Conservation (phyloP, 331 rosid genomes). For the Quercus tomentella region DNA sequence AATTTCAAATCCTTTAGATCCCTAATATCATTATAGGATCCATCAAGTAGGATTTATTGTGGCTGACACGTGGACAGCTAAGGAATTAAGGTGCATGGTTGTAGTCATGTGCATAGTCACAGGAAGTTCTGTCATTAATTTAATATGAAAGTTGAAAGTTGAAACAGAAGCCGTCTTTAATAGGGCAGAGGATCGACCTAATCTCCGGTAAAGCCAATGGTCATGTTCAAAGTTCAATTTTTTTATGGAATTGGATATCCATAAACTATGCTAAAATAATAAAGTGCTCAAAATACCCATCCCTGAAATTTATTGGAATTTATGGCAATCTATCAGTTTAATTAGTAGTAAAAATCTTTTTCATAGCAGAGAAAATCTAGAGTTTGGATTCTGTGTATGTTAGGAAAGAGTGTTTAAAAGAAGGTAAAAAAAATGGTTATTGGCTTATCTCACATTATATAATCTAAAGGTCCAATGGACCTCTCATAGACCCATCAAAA, state of each 20-base stretch:
- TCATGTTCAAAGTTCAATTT: background rate
- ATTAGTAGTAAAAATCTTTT: too few relatives aligned
- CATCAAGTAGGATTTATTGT: background rate
- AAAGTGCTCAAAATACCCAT: conserved; percentile 16
- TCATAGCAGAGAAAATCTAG: too few relatives aligned
- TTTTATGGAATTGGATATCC: background rate
- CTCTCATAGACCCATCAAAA: too few relatives aligned
- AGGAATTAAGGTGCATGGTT: conserved; percentile 15
- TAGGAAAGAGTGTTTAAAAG: too few relatives aligned
- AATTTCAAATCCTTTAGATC: background rate
- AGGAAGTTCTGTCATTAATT: conserved; percentile 11
- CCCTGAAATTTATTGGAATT: background rate
- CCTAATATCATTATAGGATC: background rate
- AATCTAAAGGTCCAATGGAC: too few relatives aligned
- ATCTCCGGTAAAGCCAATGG: conserved; percentile 17
- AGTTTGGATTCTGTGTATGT: too few relatives aligned
- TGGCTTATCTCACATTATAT: too few relatives aligned
- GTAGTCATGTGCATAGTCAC: conserved; percentile 15
- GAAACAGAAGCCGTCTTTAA: conserved; percentile 1
- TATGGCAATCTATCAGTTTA: too few relatives aligned
- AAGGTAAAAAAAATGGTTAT: too few relatives aligned
- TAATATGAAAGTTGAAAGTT: background rate
- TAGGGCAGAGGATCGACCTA: conserved; percentile 7
- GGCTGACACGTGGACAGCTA: conserved; percentile 17
- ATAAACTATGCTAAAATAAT: background rate